Percentiles rank a stretch among this genome's conserved stretches.
These are phyloP conservation scores for Tetraselmis striata DNA, from an alignment of 139 green algal genomes.

Conservation along the genomic window DNA sequence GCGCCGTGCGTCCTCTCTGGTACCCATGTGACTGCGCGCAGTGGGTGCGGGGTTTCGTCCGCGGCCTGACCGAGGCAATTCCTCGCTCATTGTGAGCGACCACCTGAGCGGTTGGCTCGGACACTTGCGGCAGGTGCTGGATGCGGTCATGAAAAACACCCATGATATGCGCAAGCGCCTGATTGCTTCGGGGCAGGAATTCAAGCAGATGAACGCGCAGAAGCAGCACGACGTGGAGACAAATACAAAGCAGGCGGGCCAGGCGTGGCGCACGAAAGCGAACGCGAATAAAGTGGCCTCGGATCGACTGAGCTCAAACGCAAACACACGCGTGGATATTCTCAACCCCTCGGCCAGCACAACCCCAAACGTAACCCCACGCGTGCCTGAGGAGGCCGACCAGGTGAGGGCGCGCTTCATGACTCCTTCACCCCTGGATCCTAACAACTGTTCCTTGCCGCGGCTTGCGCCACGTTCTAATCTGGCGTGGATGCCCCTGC, in stretches of 20 bases:
- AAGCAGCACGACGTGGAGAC: background rate
- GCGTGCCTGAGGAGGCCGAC: too few species aligned
- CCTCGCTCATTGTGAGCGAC: too few species aligned
- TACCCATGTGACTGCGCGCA: too few species aligned
- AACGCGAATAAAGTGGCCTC: background rate
- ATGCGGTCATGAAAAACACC: background rate
- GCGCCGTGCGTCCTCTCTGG: too few species aligned
- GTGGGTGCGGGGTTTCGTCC: too few species aligned
- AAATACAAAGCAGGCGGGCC: background rate
- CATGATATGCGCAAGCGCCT: background rate
- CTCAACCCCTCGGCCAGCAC: background rate
- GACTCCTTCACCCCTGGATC: too few species aligned
- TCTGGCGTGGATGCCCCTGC: too few species aligned
- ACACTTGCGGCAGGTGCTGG: background rate
- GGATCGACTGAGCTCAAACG: background rate
- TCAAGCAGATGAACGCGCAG: background rate
- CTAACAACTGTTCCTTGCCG: too few species aligned
- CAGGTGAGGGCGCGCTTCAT: too few species aligned
- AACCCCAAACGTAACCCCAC: background rate
- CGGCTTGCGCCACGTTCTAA: too few species aligned
- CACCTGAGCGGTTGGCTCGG: too few species aligned
- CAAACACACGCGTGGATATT: background rate
- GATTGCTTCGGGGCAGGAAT: background rate
- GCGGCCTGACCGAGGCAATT: too few species aligned
- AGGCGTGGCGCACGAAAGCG: background rate